These are phyloP conservation scores for Microbotryum violaceum DNA, from an alignment of 1,284 basidiomycete genomes.

Conservation along the genomic window DNA sequence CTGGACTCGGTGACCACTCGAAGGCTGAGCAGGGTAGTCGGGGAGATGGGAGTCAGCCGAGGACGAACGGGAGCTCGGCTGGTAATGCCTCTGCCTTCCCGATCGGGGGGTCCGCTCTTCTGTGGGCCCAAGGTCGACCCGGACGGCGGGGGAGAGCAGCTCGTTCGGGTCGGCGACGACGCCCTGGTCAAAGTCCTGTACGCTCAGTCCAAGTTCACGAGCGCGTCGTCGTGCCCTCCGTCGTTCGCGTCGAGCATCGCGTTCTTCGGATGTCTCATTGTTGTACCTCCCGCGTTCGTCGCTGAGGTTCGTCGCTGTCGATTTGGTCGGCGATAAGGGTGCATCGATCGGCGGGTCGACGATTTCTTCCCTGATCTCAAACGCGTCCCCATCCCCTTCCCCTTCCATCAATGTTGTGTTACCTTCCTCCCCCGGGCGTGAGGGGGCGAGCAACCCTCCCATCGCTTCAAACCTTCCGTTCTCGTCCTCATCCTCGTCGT, in stretches of 20 bases:
- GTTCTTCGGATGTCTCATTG: constrained; percentile 2
- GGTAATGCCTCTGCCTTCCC: too few relatives aligned
- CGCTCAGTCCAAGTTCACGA: constrained; percentile 5
- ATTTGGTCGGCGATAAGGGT: neutral
- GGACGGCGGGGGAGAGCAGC: neutral
- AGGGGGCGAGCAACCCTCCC: neutral
- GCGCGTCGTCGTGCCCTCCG: constrained; percentile 4
- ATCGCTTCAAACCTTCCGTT: neutral
- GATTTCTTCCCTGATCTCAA: constrained; percentile 1
- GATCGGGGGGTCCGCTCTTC: neutral
- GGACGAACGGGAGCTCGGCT: too few relatives aligned
- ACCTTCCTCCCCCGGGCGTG: neutral
- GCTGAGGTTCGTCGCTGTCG: neutral
- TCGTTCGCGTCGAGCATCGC: constrained; percentile 1
- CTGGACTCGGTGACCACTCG: neutral
- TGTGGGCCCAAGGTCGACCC: neutral
- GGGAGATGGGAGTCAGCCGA: neutral
- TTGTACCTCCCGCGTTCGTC: neutral
- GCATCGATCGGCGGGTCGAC: neutral
- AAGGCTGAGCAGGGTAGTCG: neutral
- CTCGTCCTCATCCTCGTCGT: constrained; percentile 17
- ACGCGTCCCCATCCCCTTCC: constrained; percentile 7
- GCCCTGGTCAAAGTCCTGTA: constrained; percentile 9
- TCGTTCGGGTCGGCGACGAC: constrained; percentile 7
- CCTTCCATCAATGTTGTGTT: constrained; percentile 1